These are phyloP conservation scores for Laguncularia racemosa DNA, from an alignment of 345 rosid species.

Conservation along the genomic window DNA sequence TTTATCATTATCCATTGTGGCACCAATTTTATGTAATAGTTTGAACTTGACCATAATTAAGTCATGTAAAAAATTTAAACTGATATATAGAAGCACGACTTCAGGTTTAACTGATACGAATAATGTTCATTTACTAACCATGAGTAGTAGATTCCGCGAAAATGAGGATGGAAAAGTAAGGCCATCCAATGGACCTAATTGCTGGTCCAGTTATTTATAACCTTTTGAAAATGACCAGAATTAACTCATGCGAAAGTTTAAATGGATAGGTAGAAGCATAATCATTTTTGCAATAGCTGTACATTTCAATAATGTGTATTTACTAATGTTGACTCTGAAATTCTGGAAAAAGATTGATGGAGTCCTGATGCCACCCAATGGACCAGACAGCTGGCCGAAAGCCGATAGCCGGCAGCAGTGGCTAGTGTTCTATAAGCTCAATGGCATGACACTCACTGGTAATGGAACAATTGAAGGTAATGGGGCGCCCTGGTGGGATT, in stretches of 20 bases:
- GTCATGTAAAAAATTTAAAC: no score
- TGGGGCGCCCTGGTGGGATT: constrained; percentile 97
- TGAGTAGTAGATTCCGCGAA: background rate
- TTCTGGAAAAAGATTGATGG: constrained; percentile 55
- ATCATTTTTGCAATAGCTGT: no score
- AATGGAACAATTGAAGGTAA: constrained; percentile 89
- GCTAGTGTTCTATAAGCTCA: constrained; percentile 81
- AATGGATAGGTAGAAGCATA: no score
- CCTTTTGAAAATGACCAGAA: no score
- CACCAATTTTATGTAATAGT: no score
- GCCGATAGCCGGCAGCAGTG: constrained; percentile 70
- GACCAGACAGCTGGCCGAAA: constrained; percentile 83
- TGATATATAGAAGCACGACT: background rate
- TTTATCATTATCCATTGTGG: no score
- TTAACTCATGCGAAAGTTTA: no score
- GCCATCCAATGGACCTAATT: no score
- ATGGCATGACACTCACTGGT: constrained; percentile 59
- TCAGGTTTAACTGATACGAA: background rate
- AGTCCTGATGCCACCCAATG: constrained; percentile 77
- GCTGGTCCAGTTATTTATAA: no score
- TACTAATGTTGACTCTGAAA: background rate
- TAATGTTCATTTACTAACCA: background rate
- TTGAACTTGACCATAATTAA: no score
- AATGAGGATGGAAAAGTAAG: no score
- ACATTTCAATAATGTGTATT: background rate